Conservation (phyloP, 768 basidiomycete genomes). For the Lyophyllum shimeji region DNA sequence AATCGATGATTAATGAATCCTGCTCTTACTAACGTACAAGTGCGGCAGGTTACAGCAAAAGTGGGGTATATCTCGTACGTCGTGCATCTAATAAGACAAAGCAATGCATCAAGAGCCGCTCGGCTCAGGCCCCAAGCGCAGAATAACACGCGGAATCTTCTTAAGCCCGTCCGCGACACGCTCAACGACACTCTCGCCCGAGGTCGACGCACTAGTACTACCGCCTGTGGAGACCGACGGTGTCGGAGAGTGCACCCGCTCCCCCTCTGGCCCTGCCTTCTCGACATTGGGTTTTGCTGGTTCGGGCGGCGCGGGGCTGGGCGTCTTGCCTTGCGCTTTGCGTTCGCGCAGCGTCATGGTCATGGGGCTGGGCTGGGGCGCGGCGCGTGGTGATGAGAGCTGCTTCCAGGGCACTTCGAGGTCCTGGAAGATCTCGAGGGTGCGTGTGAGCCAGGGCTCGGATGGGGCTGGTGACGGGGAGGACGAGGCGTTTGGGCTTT, state of each 20-base stretch:
- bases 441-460: slow-evolving; percentile 61
- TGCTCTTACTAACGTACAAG: too few species aligned
- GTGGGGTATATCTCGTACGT: too few species aligned
- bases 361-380: slow-evolving; percentile 6
- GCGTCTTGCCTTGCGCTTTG: slow-evolving; percentile 12
- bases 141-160: slow-evolving; percentile 32
- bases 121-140: slow-evolving; percentile 30
- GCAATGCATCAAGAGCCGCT: background rate
- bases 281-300: background rate
- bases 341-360: slow-evolving; percentile 17
- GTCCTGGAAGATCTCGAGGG: slow-evolving; percentile 46
- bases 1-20: too few species aligned
- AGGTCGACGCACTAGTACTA: slow-evolving; percentile 23
- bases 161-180: slow-evolving; percentile 50
- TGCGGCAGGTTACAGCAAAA: too few species aligned
- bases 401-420: slow-evolving; percentile 32
- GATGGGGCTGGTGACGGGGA: too few species aligned
- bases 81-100: too few species aligned
- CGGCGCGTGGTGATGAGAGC: slow-evolving; percentile 1
- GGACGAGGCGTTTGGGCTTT: slow-evolving; percentile 20
- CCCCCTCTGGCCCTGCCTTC: slow-evolving; percentile 1
- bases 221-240: slow-evolving; percentile 1
- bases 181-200: slow-evolving; percentile 28
- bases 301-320: slow-evolving; percentile 8
- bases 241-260: background rate